Evolutionary conservation across 78 protist genomes (phyloP).

Genomic region (Pigoraptor vietnamica): DNA sequence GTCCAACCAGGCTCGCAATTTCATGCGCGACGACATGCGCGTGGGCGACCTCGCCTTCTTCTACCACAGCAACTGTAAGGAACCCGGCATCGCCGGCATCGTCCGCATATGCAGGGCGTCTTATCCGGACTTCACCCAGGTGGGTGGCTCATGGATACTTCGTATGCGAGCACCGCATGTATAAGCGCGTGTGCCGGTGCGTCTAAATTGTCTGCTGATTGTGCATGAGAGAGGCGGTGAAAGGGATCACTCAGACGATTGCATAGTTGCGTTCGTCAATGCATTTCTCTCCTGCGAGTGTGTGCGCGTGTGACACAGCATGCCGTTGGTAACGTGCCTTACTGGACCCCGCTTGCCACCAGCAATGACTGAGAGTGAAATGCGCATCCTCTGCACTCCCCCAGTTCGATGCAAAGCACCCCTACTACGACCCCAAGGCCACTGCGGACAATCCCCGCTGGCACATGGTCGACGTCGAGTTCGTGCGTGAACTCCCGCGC

Average conservation of each 20-base stretch:
- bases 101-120: background rate
- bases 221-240: too few relatives aligned
- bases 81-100: constrained; percentile 33
- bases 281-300: too few relatives aligned
- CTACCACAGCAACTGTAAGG: constrained; percentile 40
- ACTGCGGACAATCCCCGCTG: background rate
- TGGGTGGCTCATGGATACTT: background rate
- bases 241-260: too few relatives aligned
- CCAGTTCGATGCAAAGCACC: background rate
- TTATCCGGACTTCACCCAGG: constrained; percentile 21
- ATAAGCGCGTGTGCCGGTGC: too few relatives aligned
- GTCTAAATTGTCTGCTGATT: too few relatives aligned
- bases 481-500: background rate
- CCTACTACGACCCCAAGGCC: constrained; percentile 20
- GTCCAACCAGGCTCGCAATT: constrained; percentile 13
- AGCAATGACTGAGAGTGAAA: too few relatives aligned
- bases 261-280: too few relatives aligned
- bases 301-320: too few relatives aligned
- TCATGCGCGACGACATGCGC: constrained; percentile 20
- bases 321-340: too few relatives aligned
- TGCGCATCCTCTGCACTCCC: too few relatives aligned
- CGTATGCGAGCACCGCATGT: background rate
- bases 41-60: constrained; percentile 33
- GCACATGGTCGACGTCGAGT: constrained; percentile 7
- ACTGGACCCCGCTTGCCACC: too few relatives aligned